Conservation (phyloP, 1,284 basidiomycete species). For the Rugosomyces carneus region DNA sequence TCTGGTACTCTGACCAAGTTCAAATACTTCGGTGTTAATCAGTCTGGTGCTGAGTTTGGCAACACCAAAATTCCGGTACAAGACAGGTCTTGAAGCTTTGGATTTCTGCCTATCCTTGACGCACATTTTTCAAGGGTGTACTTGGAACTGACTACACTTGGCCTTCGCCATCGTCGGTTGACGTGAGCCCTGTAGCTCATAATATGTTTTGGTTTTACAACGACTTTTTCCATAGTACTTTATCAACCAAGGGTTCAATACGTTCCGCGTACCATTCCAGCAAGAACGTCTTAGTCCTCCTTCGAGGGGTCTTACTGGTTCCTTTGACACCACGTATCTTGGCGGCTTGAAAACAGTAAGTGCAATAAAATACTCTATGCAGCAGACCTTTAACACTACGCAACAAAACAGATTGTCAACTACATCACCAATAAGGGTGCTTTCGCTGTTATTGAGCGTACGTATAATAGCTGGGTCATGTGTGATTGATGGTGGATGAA, state of each 20-base stretch:
- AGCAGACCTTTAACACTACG: neutral
- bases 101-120: slow-evolving; percentile 4
- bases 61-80: slow-evolving; percentile 39
- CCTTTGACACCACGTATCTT: slow-evolving; percentile 49
- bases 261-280: slow-evolving; percentile 57
- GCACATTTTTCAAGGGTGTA: slow-evolving; percentile 23
- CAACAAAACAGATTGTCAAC: neutral
- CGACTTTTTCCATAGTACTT: slow-evolving; percentile 33
- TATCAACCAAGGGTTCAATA: slow-evolving; percentile 51
- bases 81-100: slow-evolving; percentile 14
- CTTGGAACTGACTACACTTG: slow-evolving; percentile 44
- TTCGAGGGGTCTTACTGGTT: slow-evolving; percentile 44
- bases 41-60: slow-evolving; percentile 57
- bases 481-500: neutral
- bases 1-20: slow-evolving; percentile 46
- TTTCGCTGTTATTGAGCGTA: neutral
- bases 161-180: slow-evolving; percentile 40
- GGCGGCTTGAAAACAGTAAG: slow-evolving; percentile 39
- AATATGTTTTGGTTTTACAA: neutral
- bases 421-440: neutral
- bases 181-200: slow-evolving; percentile 24
- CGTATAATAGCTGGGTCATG: neutral
- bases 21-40: slow-evolving; percentile 57
- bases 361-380: neutral
- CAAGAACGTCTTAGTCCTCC: slow-evolving; percentile 52